Evolutionary conservation across 805 yeast genomes (phyloP).

Genomic region (Candida mattraensis): DNA sequence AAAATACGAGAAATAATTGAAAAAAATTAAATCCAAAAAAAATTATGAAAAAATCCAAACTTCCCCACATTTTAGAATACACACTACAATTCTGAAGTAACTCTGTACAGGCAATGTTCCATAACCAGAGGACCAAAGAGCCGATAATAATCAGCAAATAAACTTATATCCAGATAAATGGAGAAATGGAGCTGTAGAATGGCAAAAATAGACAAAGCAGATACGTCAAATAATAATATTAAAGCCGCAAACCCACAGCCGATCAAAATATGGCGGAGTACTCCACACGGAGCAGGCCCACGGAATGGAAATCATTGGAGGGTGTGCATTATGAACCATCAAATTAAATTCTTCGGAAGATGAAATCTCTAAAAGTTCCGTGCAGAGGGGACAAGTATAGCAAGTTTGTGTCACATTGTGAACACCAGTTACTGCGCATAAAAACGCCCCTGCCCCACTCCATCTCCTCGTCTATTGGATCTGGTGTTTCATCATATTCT

Average conservation of each 20-base stretch:
- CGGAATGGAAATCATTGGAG: constrained; percentile 12
- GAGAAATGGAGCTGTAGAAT: constrained; percentile 2
- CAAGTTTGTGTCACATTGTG: neutral
- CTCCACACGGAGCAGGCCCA: constrained; percentile 11
- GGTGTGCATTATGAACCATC: constrained; percentile 3
- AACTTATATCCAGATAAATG: constrained; percentile 1
- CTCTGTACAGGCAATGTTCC: too few relatives aligned
- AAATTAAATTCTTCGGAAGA: constrained; percentile 14
- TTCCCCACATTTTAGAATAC: too few relatives aligned
- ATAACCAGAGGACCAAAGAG: too few relatives aligned
- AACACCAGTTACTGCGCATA: neutral
- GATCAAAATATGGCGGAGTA: neutral
- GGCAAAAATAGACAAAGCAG: neutral
- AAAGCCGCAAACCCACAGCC: constrained; percentile 5
- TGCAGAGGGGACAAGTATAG: constrained; percentile 12
- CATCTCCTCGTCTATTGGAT: constrained; percentile 18
- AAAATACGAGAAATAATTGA: too few relatives aligned
- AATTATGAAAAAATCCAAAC: too few relatives aligned
- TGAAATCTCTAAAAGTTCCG: constrained; percentile 1
- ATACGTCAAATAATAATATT: constrained; percentile 3
- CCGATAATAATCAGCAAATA: too few relatives aligned
- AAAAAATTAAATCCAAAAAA: too few relatives aligned
- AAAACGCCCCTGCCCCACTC: constrained; percentile 10
- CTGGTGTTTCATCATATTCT: neutral
- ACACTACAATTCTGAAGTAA: too few relatives aligned